Conservation (phyloP, 768 basidiomycete species). For the Pisolithus microcarpus region DNA sequence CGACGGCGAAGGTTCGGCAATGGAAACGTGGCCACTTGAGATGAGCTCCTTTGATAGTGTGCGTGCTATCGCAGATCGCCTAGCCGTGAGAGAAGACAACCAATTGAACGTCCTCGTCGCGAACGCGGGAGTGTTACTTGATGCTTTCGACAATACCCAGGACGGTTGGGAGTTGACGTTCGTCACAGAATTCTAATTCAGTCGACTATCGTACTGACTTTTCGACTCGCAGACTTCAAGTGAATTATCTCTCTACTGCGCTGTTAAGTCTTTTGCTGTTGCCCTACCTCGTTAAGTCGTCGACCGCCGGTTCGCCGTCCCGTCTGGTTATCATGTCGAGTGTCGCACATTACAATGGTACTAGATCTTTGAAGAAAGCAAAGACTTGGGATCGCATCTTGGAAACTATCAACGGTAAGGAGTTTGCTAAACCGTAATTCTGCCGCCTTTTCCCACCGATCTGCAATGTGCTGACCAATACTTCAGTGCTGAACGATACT, state of each 20-base stretch:
- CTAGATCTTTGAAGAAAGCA: conserved; percentile 5
- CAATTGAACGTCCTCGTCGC: conserved; percentile 15
- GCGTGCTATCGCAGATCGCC: too few relatives aligned
- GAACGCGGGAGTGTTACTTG: conserved; percentile 21
- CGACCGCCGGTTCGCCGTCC: conserved; percentile 15
- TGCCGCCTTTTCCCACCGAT: neutral
- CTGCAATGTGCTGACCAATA: neutral
- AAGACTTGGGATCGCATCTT: conserved; percentile 21
- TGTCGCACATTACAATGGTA: conserved; percentile 16
- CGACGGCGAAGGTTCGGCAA: too few relatives aligned
- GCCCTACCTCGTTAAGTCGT: conserved; percentile 27
- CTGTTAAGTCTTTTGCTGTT: conserved; percentile 30
- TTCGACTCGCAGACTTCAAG: conserved; percentile 22
- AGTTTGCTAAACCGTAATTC: neutral
- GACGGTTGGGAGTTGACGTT: conserved; percentile 35
- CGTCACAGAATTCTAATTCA: conserved; percentile 4
- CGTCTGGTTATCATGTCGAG: conserved; percentile 28
- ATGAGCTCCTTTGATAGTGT: too few relatives aligned
- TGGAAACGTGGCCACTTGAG: too few relatives aligned
- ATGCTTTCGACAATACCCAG: conserved; percentile 18
- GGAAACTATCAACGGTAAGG: conserved; percentile 18
- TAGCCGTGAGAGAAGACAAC: too few relatives aligned
- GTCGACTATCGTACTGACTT: neutral
- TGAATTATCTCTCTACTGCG: conserved; percentile 31
- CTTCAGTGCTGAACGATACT: neutral